A percentile compares a stretch with the other conserved stretches of the same genome.
These are phyloP conservation scores for Ogataea parapolymorpha DNA, from an alignment of 805 yeast species.

Conservation along the genomic window DNA sequence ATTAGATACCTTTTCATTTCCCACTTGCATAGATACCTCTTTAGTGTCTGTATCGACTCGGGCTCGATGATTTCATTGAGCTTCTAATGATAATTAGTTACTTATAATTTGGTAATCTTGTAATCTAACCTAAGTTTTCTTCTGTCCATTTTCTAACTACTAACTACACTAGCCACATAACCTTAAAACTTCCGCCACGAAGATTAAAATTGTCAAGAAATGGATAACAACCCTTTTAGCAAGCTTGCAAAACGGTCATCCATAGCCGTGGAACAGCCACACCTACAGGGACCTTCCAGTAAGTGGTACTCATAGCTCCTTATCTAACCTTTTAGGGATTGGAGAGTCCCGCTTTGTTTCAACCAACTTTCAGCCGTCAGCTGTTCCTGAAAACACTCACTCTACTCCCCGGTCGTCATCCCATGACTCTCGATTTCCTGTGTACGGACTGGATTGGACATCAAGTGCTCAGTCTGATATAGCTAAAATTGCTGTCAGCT, in stretches of 20 bases:
- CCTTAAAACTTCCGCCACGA: background rate
- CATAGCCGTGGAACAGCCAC: conserved; percentile 29
- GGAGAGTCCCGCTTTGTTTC: background rate
- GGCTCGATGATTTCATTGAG: conserved; percentile 10
- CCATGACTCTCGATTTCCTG: conserved; percentile 47
- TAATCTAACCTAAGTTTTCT: background rate
- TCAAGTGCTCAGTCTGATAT: conserved; percentile 29
- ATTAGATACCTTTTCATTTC: conserved; percentile 13
- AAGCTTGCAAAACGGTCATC: conserved; percentile 26
- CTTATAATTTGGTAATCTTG: background rate
- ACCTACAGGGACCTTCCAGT: conserved; percentile 18
- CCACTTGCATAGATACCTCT: conserved; percentile 12
- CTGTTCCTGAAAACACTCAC: conserved; percentile 8
- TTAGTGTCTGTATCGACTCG: conserved; percentile 18
- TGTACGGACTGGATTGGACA: conserved; percentile 54
- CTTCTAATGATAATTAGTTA: conserved; percentile 8
- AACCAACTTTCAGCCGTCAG: background rate
- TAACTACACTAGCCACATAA: conserved; percentile 1
- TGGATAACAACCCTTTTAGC: conserved; percentile 11
- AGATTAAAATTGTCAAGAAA: background rate
- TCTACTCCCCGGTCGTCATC: conserved; percentile 33
- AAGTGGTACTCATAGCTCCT: background rate
- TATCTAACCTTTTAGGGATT: background rate
- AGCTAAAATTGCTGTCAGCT: conserved; percentile 62
- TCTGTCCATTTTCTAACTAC: background rate